A percentile compares a stretch with the other conserved stretches of the same genome.
Evolutionary conservation across 2,329 filamentous ascomycete species (phyloP).

Genomic region (Clonostachys solani): DNA sequence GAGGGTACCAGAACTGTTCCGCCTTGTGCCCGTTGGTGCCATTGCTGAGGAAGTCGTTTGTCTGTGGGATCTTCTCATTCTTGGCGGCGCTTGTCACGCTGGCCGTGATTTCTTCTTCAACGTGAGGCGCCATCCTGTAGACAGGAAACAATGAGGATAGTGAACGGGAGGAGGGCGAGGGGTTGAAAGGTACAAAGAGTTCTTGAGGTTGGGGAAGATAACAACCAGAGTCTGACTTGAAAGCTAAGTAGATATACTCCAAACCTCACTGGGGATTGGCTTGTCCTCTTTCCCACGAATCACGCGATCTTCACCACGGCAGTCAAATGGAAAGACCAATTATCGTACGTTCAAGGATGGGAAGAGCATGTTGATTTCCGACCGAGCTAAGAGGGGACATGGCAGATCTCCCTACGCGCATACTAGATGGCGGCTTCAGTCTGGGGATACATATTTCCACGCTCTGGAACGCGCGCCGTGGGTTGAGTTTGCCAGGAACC

Average conservation of each 20-base stretch:
- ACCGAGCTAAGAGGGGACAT: background rate
- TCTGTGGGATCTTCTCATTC: slow-evolving; percentile 3
- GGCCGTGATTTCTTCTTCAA: slow-evolving; percentile 2
- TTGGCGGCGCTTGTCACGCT: slow-evolving; percentile 4
- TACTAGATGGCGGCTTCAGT: background rate
- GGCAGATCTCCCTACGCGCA: no score
- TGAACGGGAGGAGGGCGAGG: no score
- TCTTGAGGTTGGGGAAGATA: no score
- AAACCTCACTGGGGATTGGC: no score
- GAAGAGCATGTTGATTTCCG: slow-evolving; percentile 12
- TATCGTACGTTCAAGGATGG: slow-evolving; percentile 1
- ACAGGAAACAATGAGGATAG: no score
- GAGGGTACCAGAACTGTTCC: slow-evolving; percentile 15
- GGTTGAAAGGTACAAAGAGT: no score
- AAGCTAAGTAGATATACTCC: no score
- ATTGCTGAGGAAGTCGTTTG: slow-evolving; percentile 3
- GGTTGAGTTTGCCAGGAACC: no score
- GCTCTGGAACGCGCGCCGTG: no score
- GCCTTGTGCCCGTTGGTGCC: slow-evolving; percentile 2
- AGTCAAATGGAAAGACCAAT: background rate
- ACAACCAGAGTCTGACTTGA: no score
- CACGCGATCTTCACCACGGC: no score
- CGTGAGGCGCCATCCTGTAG: background rate
- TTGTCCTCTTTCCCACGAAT: no score
- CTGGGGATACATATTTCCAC: slow-evolving; percentile 5